Conservation (phyloP, 2,329 filamentous ascomycete genomes). For the Fusarium anthophilum region DNA sequence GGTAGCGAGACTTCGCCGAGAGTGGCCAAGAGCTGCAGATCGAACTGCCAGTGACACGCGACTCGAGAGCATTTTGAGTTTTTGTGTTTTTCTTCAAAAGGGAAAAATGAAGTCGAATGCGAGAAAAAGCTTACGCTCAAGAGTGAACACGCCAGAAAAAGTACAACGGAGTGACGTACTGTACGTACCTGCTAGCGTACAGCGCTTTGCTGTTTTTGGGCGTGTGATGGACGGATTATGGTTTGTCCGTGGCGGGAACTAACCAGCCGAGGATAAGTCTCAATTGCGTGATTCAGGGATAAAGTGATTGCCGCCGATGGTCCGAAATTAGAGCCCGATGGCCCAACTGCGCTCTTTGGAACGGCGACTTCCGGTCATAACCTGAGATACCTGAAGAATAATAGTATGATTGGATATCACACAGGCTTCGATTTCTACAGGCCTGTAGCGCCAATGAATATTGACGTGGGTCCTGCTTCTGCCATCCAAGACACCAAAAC, state of each 20-base stretch:
- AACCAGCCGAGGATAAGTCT: conserved; percentile 1
- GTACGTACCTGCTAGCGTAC: conserved; percentile 15
- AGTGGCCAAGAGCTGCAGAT: conserved; percentile 3
- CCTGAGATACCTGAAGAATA: background rate
- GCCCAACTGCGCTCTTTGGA: background rate
- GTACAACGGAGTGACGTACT: conserved; percentile 6
- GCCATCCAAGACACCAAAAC: background rate
- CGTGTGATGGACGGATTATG: background rate
- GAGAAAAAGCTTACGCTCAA: conserved; percentile 16
- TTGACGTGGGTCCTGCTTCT: accelerated
- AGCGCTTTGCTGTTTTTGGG: background rate
- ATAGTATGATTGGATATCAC: background rate
- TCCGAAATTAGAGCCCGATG: conserved; percentile 18
- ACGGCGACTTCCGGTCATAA: conserved; percentile 10
- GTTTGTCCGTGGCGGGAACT: background rate
- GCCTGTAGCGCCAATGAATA: accelerated
- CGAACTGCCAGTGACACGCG: conserved; percentile 28
- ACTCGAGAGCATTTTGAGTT: conserved; percentile 36
- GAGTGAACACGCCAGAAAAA: conserved; percentile 22
- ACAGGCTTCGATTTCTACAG: accelerated
- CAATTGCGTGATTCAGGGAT: conserved; percentile 31
- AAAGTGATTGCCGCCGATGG: conserved; percentile 22
- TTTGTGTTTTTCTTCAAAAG: background rate
- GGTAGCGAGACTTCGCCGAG: conserved; percentile 17
- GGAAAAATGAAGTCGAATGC: background rate